phyloP scores from a whole-genome alignment of 73 alveolate species.

The Breviolum minutum region DNA sequence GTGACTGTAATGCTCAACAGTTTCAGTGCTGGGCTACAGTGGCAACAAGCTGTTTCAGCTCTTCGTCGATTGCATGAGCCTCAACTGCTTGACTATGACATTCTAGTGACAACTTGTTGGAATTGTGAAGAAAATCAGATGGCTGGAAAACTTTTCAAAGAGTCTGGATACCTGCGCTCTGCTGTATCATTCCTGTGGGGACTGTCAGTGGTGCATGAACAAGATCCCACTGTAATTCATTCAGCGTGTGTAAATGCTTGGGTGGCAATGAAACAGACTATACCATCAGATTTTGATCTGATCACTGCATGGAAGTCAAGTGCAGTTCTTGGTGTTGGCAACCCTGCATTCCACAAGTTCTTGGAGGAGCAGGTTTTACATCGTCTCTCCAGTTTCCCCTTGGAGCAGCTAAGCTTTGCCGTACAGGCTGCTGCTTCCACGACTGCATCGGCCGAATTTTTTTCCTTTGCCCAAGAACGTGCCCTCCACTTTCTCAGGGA shows the following conservation, averaged over 20 bases:
- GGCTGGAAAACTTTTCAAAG: neutral
- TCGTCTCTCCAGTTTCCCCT: neutral
- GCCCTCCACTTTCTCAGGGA: neutral
- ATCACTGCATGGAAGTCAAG: conserved; percentile 50
- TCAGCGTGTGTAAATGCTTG: conserved; percentile 33
- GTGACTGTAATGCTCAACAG: neutral
- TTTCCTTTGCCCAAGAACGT: neutral
- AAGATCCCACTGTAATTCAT: conserved; percentile 7
- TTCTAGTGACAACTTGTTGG: neutral
- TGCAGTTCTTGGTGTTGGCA: conserved; percentile 24
- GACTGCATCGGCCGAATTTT: neutral
- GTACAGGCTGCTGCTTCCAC: conserved; percentile 23
- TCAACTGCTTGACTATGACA: conserved; percentile 12
- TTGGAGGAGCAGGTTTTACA: neutral
- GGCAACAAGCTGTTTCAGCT: neutral
- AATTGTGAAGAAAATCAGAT: neutral
- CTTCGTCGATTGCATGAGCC: neutral
- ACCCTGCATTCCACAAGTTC: neutral
- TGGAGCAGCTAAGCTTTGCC: conserved; percentile 36
- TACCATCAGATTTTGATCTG: conserved; percentile 4
- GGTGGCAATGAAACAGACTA: neutral
- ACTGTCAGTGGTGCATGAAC: conserved; percentile 20
- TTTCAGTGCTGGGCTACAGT: conserved; percentile 5
- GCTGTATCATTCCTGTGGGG: conserved; percentile 58
- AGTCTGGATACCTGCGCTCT: conserved; percentile 26